Evolutionary conservation across 1,284 basidiomycete species (phyloP).

Genomic region (Lentinus polychrous): DNA sequence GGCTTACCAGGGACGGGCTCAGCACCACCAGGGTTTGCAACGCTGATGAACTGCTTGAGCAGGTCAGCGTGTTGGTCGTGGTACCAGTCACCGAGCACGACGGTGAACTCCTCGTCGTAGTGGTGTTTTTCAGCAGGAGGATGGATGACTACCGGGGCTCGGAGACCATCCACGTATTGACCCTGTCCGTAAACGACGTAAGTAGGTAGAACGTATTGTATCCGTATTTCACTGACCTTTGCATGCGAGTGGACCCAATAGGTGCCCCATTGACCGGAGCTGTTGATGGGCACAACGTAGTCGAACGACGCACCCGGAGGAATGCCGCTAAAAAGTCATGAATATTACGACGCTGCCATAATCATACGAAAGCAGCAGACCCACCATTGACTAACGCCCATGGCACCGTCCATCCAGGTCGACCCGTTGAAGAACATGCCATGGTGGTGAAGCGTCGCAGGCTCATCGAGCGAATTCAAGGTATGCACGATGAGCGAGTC

Average conservation of each 20-base stretch:
- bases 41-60: constrained; percentile 67
- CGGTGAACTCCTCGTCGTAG: constrained; percentile 91
- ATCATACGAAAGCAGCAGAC: constrained; percentile 11
- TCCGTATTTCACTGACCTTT: constrained; percentile 31
- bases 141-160: constrained; percentile 74
- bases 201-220: neutral
- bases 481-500: constrained; percentile 77
- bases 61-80: constrained; percentile 67
- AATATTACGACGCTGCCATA: neutral
- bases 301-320: constrained; percentile 70
- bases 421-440: constrained; percentile 90
- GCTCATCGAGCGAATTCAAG: constrained; percentile 59
- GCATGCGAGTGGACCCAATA: constrained; percentile 85
- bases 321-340: constrained; percentile 58
- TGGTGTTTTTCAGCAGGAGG: constrained; percentile 50
- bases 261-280: constrained; percentile 73
- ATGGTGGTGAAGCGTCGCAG: constrained; percentile 76
- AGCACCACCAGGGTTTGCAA: constrained; percentile 73
- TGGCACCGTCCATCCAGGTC: constrained; percentile 85
- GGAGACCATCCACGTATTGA: constrained; percentile 85
- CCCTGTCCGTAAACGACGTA: constrained; percentile 36
- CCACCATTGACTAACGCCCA: constrained; percentile 78
- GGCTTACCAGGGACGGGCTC: constrained; percentile 77
- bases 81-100: constrained; percentile 61
- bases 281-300: constrained; percentile 75